A percentile compares a stretch with the other conserved stretches of the same genome.
Evolutionary conservation across 1,284 basidiomycete species (phyloP).

Genomic region (Cutaneotrichosporon curvatum): DNA sequence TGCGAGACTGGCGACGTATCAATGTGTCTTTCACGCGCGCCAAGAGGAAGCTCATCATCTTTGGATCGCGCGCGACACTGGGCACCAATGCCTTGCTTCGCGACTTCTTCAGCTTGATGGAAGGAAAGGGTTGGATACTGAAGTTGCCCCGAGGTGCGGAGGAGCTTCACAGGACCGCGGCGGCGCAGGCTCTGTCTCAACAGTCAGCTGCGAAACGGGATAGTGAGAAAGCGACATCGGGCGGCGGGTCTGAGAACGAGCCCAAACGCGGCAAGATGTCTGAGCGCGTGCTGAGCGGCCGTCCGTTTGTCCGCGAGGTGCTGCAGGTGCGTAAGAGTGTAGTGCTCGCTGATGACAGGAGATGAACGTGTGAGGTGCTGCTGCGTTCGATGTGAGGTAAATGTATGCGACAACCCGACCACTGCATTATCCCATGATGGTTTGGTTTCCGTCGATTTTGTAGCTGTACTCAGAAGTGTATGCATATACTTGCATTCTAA

Average conservation of each 20-base stretch:
- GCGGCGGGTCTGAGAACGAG: too few species aligned
- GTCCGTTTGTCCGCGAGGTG: constrained; percentile 24
- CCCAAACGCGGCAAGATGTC: background rate
- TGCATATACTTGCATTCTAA: too few species aligned
- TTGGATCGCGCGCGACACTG: constrained; percentile 75
- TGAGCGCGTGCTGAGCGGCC: constrained; percentile 3
- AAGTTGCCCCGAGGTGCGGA: constrained; percentile 55
- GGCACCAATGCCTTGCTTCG: constrained; percentile 54
- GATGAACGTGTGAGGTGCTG: background rate
- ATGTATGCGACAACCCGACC: background rate
- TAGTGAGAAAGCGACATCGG: too few species aligned
- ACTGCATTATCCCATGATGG: too few species aligned
- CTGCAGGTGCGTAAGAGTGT: constrained; percentile 1
- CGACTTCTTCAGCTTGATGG: constrained; percentile 69
- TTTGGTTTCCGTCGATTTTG: too few species aligned
- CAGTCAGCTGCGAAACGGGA: too few species aligned
- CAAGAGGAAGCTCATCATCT: constrained; percentile 76
- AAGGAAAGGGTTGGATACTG: constrained; percentile 62
- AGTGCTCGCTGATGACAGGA: background rate
- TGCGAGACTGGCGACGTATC: constrained; percentile 90
- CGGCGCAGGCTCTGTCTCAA: too few species aligned
- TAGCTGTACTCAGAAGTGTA: too few species aligned
- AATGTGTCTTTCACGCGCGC: constrained; percentile 97
- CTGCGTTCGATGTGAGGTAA: background rate
- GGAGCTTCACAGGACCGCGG: constrained; percentile 15